Conservation (phyloP, 805 yeast genomes). For the Ogataea nakhonphanomensis region DNA sequence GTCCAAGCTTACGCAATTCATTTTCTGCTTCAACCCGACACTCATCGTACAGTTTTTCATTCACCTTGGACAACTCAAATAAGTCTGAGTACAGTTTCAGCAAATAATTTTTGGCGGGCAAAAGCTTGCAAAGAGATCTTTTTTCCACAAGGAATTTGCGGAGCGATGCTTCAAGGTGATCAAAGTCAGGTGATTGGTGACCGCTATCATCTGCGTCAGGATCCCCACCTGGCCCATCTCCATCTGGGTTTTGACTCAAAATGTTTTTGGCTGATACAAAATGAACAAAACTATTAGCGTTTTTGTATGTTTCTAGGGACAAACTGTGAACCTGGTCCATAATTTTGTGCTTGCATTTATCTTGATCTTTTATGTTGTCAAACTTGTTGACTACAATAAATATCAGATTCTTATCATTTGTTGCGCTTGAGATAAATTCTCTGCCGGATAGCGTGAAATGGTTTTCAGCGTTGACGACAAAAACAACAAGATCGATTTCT, state of each 20-base stretch:
- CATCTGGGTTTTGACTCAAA: conserved; percentile 34
- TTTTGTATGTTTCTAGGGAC: conserved; percentile 89
- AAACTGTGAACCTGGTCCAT: conserved; percentile 79
- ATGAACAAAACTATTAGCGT: conserved; percentile 87
- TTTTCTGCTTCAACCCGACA: conserved; percentile 46
- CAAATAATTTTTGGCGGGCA: conserved; percentile 90
- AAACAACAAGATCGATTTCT: conserved; percentile 92
- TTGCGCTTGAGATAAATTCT: conserved; percentile 87
- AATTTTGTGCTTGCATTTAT: conserved; percentile 71
- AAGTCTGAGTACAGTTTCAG: conserved; percentile 68
- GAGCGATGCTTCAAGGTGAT: conserved; percentile 76
- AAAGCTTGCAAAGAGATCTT: conserved; percentile 79
- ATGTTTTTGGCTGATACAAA: conserved; percentile 71
- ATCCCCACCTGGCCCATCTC: conserved; percentile 33
- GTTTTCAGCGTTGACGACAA: conserved; percentile 94
- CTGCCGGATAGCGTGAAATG: conserved; percentile 92
- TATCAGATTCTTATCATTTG: conserved; percentile 85
- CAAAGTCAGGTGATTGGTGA: conserved; percentile 62
- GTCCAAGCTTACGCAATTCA: conserved; percentile 57
- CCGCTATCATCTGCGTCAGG: conserved; percentile 30
- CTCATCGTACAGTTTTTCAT: conserved; percentile 49
- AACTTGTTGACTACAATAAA: conserved; percentile 93
- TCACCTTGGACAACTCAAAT: conserved; percentile 54
- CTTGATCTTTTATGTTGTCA: conserved; percentile 79
- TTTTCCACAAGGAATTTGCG: conserved; percentile 86